A percentile compares a stretch with the other conserved stretches of the same genome.
phyloP scores from a whole-genome alignment of 129 eudicot species.

The Lactuca saligna region DNA sequence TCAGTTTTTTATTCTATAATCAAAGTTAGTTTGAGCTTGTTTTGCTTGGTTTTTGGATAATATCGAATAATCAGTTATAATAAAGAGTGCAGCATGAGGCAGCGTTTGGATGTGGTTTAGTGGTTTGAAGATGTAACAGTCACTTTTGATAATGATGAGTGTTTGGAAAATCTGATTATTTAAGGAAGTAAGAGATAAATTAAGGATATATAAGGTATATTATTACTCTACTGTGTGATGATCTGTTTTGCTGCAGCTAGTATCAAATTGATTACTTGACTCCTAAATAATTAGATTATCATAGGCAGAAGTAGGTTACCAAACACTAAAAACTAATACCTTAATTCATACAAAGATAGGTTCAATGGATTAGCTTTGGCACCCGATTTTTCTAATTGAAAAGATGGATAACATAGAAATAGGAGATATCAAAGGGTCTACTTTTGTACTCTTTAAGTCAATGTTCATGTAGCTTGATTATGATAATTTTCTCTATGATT shows the following conservation, averaged over 20 bases:
- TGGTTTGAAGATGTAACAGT: not conserved
- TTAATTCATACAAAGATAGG: too few species aligned
- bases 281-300: not conserved
- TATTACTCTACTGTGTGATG: not conserved
- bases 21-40: conserved; percentile 2
- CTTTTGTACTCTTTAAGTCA: not conserved
- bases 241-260: not conserved
- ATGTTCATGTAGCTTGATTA: conserved; percentile 4
- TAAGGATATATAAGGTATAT: too few species aligned
- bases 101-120: conserved; percentile 1
- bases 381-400: too few species aligned
- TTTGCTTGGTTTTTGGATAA: not conserved
- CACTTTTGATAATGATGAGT: conserved; percentile 9
- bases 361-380: too few species aligned
- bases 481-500: not conserved
- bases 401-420: too few species aligned
- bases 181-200: not conserved
- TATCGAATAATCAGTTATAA: not conserved
- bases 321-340: not conserved
- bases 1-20: not conserved
- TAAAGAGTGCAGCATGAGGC: conserved; percentile 3
- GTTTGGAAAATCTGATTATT: not conserved
- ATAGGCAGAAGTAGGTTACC: not conserved
- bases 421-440: not conserved
- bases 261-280: not conserved